These are phyloP conservation scores for Puccinia horiana DNA, from an alignment of 1,284 basidiomycete genomes.

Conservation along the genomic window DNA sequence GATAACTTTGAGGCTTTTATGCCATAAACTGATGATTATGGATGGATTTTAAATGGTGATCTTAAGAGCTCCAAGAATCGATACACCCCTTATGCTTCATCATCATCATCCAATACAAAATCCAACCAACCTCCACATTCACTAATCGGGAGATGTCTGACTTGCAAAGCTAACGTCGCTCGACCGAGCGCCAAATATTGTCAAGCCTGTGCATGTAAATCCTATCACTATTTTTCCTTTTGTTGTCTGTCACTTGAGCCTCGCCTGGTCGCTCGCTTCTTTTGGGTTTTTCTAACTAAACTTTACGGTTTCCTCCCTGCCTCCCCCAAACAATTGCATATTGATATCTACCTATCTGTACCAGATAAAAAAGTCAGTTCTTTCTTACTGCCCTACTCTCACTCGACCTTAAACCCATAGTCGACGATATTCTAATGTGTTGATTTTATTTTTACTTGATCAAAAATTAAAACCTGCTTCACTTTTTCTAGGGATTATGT, in stretches of 20 bases:
- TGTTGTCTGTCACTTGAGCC: not conserved
- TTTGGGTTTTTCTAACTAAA: not conserved
- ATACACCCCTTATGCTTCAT: conserved; percentile 44
- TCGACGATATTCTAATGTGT: not conserved
- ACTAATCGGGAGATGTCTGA: conserved; percentile 45
- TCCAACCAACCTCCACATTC: conserved; percentile 20
- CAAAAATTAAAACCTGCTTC: not conserved
- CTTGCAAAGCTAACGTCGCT: conserved; percentile 46
- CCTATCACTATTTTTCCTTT: conserved; percentile 3
- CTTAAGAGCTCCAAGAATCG: conserved; percentile 43
- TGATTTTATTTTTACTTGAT: conserved; percentile 6
- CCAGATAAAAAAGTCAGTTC: conserved; percentile 26
- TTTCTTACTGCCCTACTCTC: not conserved
- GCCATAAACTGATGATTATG: too few species aligned
- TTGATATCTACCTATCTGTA: not conserved
- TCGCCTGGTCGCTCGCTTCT: not conserved
- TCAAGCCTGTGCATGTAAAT: conserved; percentile 45
- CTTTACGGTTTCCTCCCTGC: not conserved
- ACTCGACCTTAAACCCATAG: not conserved
- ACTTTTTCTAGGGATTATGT: conserved; percentile 35
- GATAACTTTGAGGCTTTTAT: not conserved
- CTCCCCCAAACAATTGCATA: not conserved
- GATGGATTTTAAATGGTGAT: not conserved
- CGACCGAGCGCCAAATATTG: conserved; percentile 44
- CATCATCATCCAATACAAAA: conserved; percentile 6